phyloP scores from a whole-genome alignment of 306 rosid species.

The Lathyrus tuberosus region DNA sequence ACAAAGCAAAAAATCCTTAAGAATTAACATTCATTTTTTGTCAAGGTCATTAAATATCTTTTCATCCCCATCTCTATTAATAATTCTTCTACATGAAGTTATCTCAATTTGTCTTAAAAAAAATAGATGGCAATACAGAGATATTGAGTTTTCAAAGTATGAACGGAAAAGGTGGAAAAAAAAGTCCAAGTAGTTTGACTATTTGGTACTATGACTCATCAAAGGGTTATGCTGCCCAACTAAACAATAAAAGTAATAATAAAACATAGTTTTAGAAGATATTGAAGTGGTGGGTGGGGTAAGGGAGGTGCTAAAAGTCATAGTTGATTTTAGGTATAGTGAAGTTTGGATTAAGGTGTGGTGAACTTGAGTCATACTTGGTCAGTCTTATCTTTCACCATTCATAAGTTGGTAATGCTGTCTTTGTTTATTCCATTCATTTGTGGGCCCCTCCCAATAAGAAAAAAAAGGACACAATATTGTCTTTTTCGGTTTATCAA shows the following conservation, averaged over 20 bases:
- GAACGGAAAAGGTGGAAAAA: neutral
- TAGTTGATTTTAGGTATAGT: constrained; percentile 42
- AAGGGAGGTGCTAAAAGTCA: constrained; percentile 39
- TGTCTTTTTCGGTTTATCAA: constrained; percentile 52
- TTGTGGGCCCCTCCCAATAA: constrained; percentile 45
- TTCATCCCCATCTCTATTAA: neutral
- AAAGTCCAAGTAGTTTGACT: neutral
- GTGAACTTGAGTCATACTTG: constrained; percentile 41
- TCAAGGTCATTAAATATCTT: neutral
- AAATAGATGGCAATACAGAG: neutral
- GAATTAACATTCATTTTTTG: no score
- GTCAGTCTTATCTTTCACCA: constrained; percentile 44
- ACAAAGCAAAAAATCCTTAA: no score
- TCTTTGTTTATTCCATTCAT: constrained; percentile 40
- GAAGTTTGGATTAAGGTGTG: constrained; percentile 30
- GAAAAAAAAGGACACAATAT: constrained; percentile 42
- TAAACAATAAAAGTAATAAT: neutral
- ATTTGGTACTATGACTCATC: neutral
- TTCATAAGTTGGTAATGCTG: constrained; percentile 40
- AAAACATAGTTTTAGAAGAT: constrained; percentile 27
- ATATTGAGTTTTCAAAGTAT: neutral
- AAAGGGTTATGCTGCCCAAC: neutral
- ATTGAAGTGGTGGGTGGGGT: constrained; percentile 38
- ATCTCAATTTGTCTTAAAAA: neutral
- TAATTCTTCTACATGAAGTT: neutral